Evolutionary conservation across 2,329 filamentous ascomycete species (phyloP), one percentile per base, ranked within the genome.

Genomic region (Periconia macrospinosa): DNA sequence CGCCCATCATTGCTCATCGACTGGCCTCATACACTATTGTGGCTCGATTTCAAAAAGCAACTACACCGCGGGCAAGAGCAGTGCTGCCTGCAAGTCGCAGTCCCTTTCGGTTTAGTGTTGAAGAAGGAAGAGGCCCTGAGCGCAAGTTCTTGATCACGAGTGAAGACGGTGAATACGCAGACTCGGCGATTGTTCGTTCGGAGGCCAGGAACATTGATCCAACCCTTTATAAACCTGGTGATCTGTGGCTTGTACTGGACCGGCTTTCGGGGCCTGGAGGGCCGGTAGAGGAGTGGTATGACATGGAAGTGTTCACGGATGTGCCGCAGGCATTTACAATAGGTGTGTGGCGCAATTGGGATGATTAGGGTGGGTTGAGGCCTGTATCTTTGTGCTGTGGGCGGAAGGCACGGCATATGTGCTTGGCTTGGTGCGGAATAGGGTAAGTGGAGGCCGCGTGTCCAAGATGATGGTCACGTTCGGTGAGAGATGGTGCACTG

Each of bases 241-340:
- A 86, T 17, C 71, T 92, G 53, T 95, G 89, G 88, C 78, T 97
- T 49, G 87, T 96, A 6, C 78, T 97, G 41, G 92, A 97, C 74
- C 83, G 89, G 59, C 82, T 93, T 65, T 89, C 86, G n/a, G 83
- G 81, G 11, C 79, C 78, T 43, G 75, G 75, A 6, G 79, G 71
- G 41, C 66, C 70, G 50, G 67, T 62, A 49, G 76, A 77, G 50
- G 80, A 83, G 66, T 73, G 77, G 52, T 81, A 90, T 51, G 68
- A 74, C 8, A 71, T 82, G 6, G 78, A 81, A 60, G 62, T 81
- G 18, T 76, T 75, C 42, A 74, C 72, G 15, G 80, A 82, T 57
- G 72, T 74, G 51, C 72, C 72, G 8, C 69, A 79, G 44, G 75
- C 71, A 15, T 71, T 79, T 30, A 68, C 72, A 2, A 67, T 76